Conservation (phyloP, 2,329 filamentous ascomycete genomes). For the Trichoderma lentiforme region DNA sequence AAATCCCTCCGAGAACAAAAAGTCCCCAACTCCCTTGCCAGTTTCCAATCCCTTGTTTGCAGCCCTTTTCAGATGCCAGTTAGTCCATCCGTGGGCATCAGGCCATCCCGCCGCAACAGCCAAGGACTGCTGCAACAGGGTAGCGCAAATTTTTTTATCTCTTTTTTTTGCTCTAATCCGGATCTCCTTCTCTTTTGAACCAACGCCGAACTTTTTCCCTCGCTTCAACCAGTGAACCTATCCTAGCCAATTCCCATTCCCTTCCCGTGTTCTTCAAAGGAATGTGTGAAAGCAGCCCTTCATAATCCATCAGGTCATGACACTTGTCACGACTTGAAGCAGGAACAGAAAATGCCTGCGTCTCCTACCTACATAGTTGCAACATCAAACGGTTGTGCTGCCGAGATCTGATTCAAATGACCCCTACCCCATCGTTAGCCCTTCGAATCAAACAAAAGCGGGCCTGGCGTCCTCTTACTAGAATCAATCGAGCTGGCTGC, state of each 20-base stretch:
- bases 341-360: neutral
- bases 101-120: conserved; percentile 9
- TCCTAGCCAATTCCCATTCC: neutral
- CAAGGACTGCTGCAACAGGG: conserved; percentile 12
- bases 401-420: neutral
- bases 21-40: conserved; percentile 8
- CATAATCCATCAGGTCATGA: neutral
- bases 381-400: conserved; percentile 5
- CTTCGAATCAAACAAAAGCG: conserved; percentile 13
- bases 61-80: conserved; percentile 1
- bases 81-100: conserved; percentile 2
- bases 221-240: neutral
- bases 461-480: conserved; percentile 2
- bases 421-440: conserved; percentile 11
- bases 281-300: neutral
- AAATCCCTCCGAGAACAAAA: conserved; percentile 1
- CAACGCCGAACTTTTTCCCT: conserved; percentile 7
- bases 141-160: conserved; percentile 4
- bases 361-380: conserved; percentile 7
- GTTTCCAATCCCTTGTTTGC: conserved; percentile 16
- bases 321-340: neutral
- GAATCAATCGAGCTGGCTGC: neutral
- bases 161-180: neutral
- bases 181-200: conserved; percentile 15
- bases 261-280: neutral